Evolutionary conservation across 176 grass and related monocot species (phyloP).

Genomic region (Triticum turgidum): DNA sequence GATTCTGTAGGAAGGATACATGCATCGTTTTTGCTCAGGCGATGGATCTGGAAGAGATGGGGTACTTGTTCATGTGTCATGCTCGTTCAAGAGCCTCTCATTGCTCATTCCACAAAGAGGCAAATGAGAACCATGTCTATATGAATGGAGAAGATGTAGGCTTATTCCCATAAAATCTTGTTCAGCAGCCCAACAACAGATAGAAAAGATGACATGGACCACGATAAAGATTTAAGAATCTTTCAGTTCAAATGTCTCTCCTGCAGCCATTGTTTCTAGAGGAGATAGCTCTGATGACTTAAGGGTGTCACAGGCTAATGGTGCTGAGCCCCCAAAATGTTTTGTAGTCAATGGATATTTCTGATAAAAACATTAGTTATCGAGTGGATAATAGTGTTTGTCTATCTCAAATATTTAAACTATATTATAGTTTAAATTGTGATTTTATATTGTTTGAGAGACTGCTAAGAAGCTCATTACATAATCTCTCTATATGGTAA

Average conservation of each 20-base stretch:
- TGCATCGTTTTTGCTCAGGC: conserved; percentile 86
- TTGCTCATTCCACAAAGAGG: conserved; percentile 25
- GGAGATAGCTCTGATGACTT: not conserved
- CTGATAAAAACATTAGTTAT: conserved; percentile 62
- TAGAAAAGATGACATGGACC: conserved; percentile 14
- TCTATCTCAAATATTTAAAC: too few species aligned
- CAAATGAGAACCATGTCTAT: not conserved
- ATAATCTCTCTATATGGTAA: too few species aligned
- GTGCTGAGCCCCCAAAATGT: conserved; percentile 36
- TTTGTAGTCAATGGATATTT: conserved; percentile 37
- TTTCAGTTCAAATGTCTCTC: conserved; percentile 75
- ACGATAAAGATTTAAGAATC: conserved; percentile 36
- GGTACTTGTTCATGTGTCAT: not conserved
- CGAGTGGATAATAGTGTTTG: conserved; percentile 18
- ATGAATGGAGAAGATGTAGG: conserved; percentile 31
- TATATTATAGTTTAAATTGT: too few species aligned
- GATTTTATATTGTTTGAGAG: too few species aligned
- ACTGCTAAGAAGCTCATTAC: too few species aligned
- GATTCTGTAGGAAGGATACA: conserved; percentile 80
- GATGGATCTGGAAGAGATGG: conserved; percentile 80
- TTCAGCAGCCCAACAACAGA: conserved; percentile 23
- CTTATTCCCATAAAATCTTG: conserved; percentile 2
- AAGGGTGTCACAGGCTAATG: conserved; percentile 41
- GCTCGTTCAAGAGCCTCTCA: conserved; percentile 12
- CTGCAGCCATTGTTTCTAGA: conserved; percentile 61